Evolutionary conservation across 108 stramenopile genomes (phyloP), one percentile per base, ranked within the genome.

Genomic region (Asterionellopsis glacialis): DNA sequence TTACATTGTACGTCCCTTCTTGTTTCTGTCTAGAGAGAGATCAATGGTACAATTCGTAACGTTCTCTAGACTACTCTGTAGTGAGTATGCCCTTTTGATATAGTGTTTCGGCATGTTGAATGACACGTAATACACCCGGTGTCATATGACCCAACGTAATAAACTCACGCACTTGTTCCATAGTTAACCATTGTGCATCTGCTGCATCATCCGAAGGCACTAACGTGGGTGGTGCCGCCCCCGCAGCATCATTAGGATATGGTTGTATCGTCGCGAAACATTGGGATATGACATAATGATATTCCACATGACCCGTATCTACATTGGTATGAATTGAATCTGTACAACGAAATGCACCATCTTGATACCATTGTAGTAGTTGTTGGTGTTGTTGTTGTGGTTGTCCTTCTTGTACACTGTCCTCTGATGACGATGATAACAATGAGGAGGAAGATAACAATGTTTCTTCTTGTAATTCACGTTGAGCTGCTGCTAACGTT

Each of bases 391-490:
- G n/a, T n/a, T n/a, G n/a, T n/a, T n/a, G n/a, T n/a, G n/a, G n/a
- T n/a, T n/a, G n/a, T n/a, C n/a, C n/a, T 28, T 63, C 22, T 41
- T 13, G n/a, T n/a, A n/a, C 11, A 38, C 24, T 28, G 25, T 24
- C 24, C 33, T 27, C n/a, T 41, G 25, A 40, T 45, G 22, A 9
- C n/a, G n/a, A n/a, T n/a, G n/a, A n/a, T n/a, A n/a, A n/a, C n/a
- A n/a, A n/a, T n/a, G n/a, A n/a, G n/a, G n/a, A n/a, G n/a, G 21
- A 12, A 41, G 15, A 18, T 38, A 85, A 65, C 0, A 80, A 53
- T 7, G 79, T 80, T 64, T 88, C 87, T 79, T 88, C 87, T 23
- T 13, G 23, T 21, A 88, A 56, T 55, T 88, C 87, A 39, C 83
- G 59, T 49, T 57, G 67, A 12, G 74, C 83, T 3, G 76, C 87